phyloP scores from a whole-genome alignment of 2,329 filamentous ascomycete species.

The Cladosporium sp. region DNA sequence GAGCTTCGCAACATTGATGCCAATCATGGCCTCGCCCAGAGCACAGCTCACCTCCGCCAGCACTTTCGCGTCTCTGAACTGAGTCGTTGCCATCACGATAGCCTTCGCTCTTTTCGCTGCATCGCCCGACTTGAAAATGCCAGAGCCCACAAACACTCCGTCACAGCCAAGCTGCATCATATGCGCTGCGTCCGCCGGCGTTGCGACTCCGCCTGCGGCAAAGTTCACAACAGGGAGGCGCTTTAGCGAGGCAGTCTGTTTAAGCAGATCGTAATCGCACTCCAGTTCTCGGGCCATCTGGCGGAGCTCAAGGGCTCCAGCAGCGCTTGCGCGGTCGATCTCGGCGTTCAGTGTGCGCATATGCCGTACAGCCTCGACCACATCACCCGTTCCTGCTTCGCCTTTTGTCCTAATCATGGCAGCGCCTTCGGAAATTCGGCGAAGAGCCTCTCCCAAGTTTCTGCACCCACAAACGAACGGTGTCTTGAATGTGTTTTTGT shows the following conservation, averaged over 20 bases:
- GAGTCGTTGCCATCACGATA: slow-evolving; percentile 89
- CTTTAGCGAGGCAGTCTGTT: slow-evolving; percentile 79
- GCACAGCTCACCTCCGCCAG: slow-evolving; percentile 82
- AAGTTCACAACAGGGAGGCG: slow-evolving; percentile 95
- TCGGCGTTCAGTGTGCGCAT: slow-evolving; percentile 84
- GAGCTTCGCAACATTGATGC: slow-evolving; percentile 79
- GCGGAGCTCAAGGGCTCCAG: slow-evolving; percentile 69
- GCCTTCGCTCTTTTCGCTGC: slow-evolving; percentile 84
- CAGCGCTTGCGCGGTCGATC: slow-evolving; percentile 64
- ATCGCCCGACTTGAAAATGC: slow-evolving; percentile 96
- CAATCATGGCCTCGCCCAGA: slow-evolving; percentile 93
- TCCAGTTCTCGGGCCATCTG: slow-evolving; percentile 76
- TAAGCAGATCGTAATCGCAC: slow-evolving; percentile 70
- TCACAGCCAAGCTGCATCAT: slow-evolving; percentile 99
- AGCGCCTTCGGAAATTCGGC: slow-evolving; percentile 85
- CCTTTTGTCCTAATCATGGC: slow-evolving; percentile 99
- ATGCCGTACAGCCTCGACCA: slow-evolving; percentile 93
- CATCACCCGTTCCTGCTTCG: slow-evolving; percentile 92
- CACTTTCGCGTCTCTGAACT: slow-evolving; percentile 78
- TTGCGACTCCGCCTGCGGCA: slow-evolving; percentile 93
- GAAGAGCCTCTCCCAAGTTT: slow-evolving; percentile 86
- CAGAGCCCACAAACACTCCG: slow-evolving; percentile 91
- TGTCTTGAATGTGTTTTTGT: slow-evolving; percentile 74
- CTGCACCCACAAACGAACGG: slow-evolving; percentile 97
- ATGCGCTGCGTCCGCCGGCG: slow-evolving; percentile 89